These are phyloP conservation scores for Didymella segeticola DNA, from an alignment of 2,329 filamentous ascomycete species.

Conservation along the genomic window DNA sequence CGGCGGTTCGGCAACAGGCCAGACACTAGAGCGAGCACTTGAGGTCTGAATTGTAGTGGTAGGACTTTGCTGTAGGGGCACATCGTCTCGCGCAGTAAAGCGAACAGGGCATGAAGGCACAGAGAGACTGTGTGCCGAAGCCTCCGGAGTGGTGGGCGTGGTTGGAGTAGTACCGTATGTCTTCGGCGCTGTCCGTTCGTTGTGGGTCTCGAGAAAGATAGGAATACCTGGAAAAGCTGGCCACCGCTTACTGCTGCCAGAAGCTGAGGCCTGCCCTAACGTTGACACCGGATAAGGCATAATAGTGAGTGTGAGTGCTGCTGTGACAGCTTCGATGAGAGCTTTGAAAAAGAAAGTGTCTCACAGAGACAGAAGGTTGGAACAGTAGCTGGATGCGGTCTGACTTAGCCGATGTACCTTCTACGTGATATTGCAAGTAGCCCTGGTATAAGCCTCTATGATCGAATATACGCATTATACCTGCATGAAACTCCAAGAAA, in stretches of 20 bases:
- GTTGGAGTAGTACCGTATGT: slow-evolving; percentile 33
- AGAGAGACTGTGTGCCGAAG: background rate
- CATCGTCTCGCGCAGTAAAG: background rate
- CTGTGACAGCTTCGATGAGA: background rate
- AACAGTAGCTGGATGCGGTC: slow-evolving; percentile 13
- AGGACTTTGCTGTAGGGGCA: slow-evolving; percentile 13
- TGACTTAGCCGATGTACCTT: slow-evolving; percentile 19
- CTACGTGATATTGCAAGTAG: slow-evolving; percentile 25
- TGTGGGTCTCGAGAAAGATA: slow-evolving; percentile 32
- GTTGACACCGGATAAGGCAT: slow-evolving; percentile 29
- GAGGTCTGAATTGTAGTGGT: slow-evolving; percentile 32
- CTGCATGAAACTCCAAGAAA: slow-evolving; percentile 32
- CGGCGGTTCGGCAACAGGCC: slow-evolving; percentile 28
- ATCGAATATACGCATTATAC: slow-evolving; percentile 21
- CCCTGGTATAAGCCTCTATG: slow-evolving; percentile 21
- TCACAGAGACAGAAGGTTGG: slow-evolving; percentile 2
- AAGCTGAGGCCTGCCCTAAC: slow-evolving; percentile 2
- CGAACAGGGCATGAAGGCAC: slow-evolving; percentile 5
- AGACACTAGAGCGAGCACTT: slow-evolving; percentile 23
- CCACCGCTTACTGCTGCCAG: slow-evolving; percentile 26
- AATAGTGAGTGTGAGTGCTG: slow-evolving; percentile 8
- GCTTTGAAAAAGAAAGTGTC: slow-evolving; percentile 1
- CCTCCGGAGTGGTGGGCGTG: slow-evolving; percentile 29
- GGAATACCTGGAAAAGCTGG: slow-evolving; percentile 33
- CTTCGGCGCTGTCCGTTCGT: slow-evolving; percentile 19